phyloP scores from a whole-genome alignment of 345 rosid species.

The Mangifera indica region DNA sequence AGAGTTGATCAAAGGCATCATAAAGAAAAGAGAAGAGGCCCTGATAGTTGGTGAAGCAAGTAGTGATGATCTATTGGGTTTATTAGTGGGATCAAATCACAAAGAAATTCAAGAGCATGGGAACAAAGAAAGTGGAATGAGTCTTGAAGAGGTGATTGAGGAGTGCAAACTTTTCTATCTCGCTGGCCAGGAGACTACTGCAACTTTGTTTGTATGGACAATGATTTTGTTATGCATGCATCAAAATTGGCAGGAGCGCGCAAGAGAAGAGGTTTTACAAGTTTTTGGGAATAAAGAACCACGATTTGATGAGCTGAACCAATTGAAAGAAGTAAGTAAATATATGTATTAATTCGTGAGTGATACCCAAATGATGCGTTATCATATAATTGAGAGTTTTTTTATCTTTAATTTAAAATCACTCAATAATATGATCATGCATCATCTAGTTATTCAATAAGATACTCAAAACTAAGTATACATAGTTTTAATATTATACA shows the following conservation, averaged over 20 bases:
- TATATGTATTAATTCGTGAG: too few species aligned
- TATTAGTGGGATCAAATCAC: conserved; percentile 41
- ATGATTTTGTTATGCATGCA: conserved; percentile 46
- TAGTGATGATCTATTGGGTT: conserved; percentile 41
- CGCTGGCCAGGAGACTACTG: conserved; percentile 66
- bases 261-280: conserved; percentile 49
- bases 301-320: conserved; percentile 38
- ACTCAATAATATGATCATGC: too few species aligned
- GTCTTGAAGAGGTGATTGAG: conserved; percentile 45
- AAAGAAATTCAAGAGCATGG: conserved; percentile 33
- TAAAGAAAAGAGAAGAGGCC: conserved; percentile 39
- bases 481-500: too few species aligned
- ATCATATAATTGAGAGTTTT: too few species aligned
- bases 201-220: conserved; percentile 53
- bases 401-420: too few species aligned
- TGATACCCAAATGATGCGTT: too few species aligned
- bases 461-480: too few species aligned
- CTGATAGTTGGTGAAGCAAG: conserved; percentile 30
- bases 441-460: too few species aligned
- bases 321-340: conserved; percentile 29
- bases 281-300: conserved; percentile 39
- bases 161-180: conserved; percentile 66
- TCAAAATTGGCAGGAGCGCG: conserved; percentile 15
- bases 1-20: conserved; percentile 27
- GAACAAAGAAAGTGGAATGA: conserved; percentile 29